Base-by-base conservation (phyloP, 345 rosid species). In the Eutrema heterophyllum region DNA sequence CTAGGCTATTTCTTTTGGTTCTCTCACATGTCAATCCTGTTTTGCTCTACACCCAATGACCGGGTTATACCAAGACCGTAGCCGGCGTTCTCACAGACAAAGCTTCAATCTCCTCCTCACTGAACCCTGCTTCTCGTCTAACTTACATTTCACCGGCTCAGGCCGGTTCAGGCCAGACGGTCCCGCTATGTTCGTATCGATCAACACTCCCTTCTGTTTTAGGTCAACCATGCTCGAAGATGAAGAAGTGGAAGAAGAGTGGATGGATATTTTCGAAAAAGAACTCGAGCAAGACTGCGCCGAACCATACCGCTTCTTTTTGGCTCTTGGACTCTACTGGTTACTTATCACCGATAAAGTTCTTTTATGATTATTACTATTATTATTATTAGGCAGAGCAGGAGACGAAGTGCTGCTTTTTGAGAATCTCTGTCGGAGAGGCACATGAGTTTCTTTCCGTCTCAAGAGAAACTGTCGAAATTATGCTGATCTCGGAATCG, bases 201-300 rank as follows among this genome's bases (percentile, higher is more conserved):
- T 38, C 62, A 81, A 78, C 32, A 83, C 58, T 9, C 88, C 88
- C 45, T 90, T 90, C 59, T 86, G 90, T 73, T 88, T 88, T 44
- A 72, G 10, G 58, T 93, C 95, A 64, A 79, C 9, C 40, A 88
- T 80, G 60, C 68, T 71, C 5, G 91, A 81, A 7, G 92, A 80
- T 11, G 89, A 84, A 5, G 80, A 77, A 40, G 76, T 58, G 4
- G 80, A 77, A 16, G 53, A 72, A 29, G 81, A 78, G 57, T 73
- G 74, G 40, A 87, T 64, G 14, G 94, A 86, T 45, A 94, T 83
- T 69, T 86, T 84, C 1, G 97, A 93, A 38, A 89, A 86, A 7
- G 98, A 93, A 53, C 88, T 89, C 12, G 94, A 91, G 6, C 88
- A 87, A n/a, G 92, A 82, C 53, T 90, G 81, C 29, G 84, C 80